A percentile compares a stretch with the other conserved stretches of the same genome.
Evolutionary conservation across 225 moss, liverwort and hornwort species (phyloP).

Genomic region (Takakia lepidozioides): DNA sequence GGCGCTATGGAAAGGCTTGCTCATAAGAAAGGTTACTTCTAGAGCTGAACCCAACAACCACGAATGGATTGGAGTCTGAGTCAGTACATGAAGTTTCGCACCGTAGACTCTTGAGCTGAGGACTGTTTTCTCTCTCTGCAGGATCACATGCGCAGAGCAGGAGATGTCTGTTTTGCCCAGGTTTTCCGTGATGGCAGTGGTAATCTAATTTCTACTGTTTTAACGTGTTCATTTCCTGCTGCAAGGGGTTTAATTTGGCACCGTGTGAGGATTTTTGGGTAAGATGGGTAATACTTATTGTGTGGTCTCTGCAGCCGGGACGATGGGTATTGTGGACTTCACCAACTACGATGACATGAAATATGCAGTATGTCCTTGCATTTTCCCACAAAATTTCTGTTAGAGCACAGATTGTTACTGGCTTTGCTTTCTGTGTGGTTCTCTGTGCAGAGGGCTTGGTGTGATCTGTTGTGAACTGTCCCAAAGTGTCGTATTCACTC

Average conservation of each 20-base stretch:
- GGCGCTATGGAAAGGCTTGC: too few species aligned
- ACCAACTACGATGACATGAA: slow-evolving; percentile 99
- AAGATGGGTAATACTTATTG: neutral
- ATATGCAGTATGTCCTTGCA: slow-evolving; percentile 59
- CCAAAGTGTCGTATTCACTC: neutral
- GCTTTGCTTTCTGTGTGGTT: too few species aligned
- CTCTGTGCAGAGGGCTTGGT: too few species aligned
- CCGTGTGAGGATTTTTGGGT: too few species aligned
- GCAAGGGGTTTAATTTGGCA: neutral
- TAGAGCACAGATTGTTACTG: too few species aligned
- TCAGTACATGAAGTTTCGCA: too few species aligned
- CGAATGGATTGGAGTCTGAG: too few species aligned
- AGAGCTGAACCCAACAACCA: too few species aligned
- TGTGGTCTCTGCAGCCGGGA: slow-evolving; percentile 48
- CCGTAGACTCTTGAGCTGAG: too few species aligned
- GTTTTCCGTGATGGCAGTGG: slow-evolving; percentile 95
- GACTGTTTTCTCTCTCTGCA: slow-evolving; percentile 8
- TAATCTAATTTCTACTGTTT: slow-evolving; percentile 10
- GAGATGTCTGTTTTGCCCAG: slow-evolving; percentile 97
- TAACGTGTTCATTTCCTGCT: neutral
- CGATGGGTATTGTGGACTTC: slow-evolving; percentile 98
- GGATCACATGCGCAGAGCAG: slow-evolving; percentile 98
- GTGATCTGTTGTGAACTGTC: too few species aligned
- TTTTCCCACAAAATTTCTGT: too few species aligned
- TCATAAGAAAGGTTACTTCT: too few species aligned